Conservation (phyloP, 345 rosid species). For the Nasturtium officinale region DNA sequence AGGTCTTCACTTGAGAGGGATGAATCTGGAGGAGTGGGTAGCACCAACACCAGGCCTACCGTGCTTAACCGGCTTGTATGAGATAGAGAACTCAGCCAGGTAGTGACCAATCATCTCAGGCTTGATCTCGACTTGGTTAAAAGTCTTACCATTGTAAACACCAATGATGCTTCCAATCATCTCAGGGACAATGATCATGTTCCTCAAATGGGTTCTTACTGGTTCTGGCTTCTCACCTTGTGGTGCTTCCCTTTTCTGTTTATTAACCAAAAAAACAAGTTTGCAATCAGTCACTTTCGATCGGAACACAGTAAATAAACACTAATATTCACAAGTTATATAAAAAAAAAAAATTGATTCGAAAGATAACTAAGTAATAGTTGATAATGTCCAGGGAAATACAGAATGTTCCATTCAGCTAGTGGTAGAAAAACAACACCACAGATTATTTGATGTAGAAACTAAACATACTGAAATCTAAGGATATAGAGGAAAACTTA, state of each 20-base stretch:
- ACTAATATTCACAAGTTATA: too few species aligned
- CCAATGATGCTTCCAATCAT: conserved; percentile 97
- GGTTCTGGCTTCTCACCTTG: conserved; percentile 97
- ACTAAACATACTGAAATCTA: too few species aligned
- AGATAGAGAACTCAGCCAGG: conserved; percentile 80
- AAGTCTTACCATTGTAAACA: conserved; percentile 93
- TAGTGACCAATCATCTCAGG: conserved; percentile 95
- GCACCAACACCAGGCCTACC: conserved; percentile 99
- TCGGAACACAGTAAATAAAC: too few species aligned
- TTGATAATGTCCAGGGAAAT: too few species aligned
- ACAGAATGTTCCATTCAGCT: too few species aligned
- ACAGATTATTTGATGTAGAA: too few species aligned
- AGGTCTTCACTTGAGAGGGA: conserved; percentile 75
- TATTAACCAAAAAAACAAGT: neutral
- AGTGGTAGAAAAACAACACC: too few species aligned
- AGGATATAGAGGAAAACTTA: too few species aligned
- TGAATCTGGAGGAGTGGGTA: conserved; percentile 96
- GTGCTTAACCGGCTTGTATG: conserved; percentile 95
- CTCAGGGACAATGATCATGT: conserved; percentile 95
- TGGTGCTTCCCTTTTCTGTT: conserved; percentile 91
- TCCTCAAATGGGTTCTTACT: conserved; percentile 83
- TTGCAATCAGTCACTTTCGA: neutral
- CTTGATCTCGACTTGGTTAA: conserved; percentile 94
- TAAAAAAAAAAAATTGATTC: too few species aligned
- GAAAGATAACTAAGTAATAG: too few species aligned